Evolutionary conservation across 768 basidiomycete genomes (phyloP), one percentile per base, ranked within the genome.

Genomic region (Hypholoma sublateritium): DNA sequence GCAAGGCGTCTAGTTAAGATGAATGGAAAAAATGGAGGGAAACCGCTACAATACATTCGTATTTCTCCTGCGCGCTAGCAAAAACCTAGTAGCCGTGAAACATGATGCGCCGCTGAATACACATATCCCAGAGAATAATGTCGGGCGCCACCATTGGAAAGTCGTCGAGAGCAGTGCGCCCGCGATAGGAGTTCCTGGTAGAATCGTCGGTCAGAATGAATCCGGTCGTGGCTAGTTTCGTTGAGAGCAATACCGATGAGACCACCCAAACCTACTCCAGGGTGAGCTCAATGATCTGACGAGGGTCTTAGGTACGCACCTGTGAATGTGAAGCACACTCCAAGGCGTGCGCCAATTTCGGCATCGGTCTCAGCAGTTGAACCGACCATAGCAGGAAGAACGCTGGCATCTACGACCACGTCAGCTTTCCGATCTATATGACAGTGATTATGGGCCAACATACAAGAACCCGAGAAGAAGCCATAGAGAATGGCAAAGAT

Each of bases 111-210:
- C 74, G 37, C 48, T 61, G 21, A 65, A 50, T 16, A 77, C 70
- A 57, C 66, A 74, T n/a, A 75, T 25, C 39, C 82, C 84, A 25
- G 79, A 73, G 61, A 85, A 87, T 7, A 85, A 53, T 11, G 78
- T 78, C 1, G 82, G 81, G 34, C 80, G 73, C 81, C 82, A 85
- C 86, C 86, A 87, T 5, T 79, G 62, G 56, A 79, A 85, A 0
- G 73, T 66, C 7, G 72, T 59, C 0, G 82, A 77, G 6, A 87
- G 75, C 24, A 87, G 68, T 4, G 82, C 79, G 0, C 86, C 86
- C 34, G 78, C 78, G 55, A 86, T 79, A 1, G 86, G 85, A 0
- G 81, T 78, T 13, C 84, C 84, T 77, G 53, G 35, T 22, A 49
- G 53, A 42, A 21, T n/a, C 34, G 13, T 61, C 11, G 57, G 55